Base-by-base conservation (phyloP, 148 eudicot species). In the Beta vulgaris region DNA sequence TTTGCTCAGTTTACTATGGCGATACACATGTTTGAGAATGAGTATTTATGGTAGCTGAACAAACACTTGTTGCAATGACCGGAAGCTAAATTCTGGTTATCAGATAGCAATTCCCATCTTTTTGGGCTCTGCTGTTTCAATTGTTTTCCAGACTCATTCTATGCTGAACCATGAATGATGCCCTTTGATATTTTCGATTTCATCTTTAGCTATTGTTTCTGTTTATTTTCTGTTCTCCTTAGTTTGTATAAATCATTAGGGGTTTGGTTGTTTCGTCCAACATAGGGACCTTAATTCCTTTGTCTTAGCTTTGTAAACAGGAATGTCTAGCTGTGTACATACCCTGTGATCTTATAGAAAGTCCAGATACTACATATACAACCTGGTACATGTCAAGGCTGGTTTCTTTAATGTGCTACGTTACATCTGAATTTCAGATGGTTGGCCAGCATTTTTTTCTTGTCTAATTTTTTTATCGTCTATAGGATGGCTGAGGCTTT, bases 401-500 rank as follows among this genome's bases (percentile, higher is more conserved):
- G 9, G 54, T 49, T 49, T 49, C 4, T 49, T 15, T 3, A 9
- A 14, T n/a, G n/a, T n/a, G n/a, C n/a, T n/a, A n/a, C n/a, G n/a
- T n/a, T n/a, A n/a, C n/a, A n/a, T n/a, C n/a, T n/a, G n/a, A n/a
- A n/a, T n/a, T n/a, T n/a, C n/a, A n/a, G n/a, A n/a, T n/a, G 14
- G 4, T 49, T 48, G 15, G 54, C 19, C 3, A 14, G 4, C 31
- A 55, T 43, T 15, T 25, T 14, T 57, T 31, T 13, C 40, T 15
- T 48, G 5, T 73, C 1, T 77, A 34, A n/a, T 12, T n/a, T 67
- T 42, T 1, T 67, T 28, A 29, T 40, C 51, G 61, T 60, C 49
- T 73, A 71, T 84, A 96, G 99, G 89, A 75, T 92, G 87, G 90
- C 89, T 62, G 99, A 96, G 75, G 92, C 98, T 76, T 89, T 96